Evolutionary conservation across 2,329 filamentous ascomycete species (phyloP).

Genomic region (Calonectria naviculata): DNA sequence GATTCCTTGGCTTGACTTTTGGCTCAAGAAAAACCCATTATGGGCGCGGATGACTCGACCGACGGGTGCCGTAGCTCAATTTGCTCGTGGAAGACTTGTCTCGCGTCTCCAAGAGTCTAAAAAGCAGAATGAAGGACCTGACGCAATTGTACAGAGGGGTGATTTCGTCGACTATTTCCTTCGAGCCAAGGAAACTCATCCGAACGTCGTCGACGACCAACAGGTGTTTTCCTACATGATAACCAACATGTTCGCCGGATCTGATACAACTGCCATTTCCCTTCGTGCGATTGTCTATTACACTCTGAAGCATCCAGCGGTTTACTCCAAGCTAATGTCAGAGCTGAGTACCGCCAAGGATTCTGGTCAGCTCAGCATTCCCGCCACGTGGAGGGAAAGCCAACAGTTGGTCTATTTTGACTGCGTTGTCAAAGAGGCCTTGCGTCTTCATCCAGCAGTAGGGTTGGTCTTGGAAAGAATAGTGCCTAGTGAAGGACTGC

Average conservation of each 20-base stretch:
- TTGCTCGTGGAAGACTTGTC: slow-evolving; percentile 8
- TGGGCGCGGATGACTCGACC: slow-evolving; percentile 17
- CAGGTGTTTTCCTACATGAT: slow-evolving; percentile 36
- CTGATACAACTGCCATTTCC: slow-evolving; percentile 33
- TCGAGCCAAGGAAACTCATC: slow-evolving; percentile 28
- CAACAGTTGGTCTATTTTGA: slow-evolving; percentile 17
- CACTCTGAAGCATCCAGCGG: slow-evolving; percentile 12
- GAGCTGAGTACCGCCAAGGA: slow-evolving; percentile 21
- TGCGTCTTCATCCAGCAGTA: slow-evolving; percentile 17
- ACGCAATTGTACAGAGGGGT: background rate
- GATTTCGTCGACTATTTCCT: slow-evolving; percentile 33
- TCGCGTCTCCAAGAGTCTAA: background rate
- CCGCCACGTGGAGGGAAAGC: background rate
- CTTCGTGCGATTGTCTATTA: slow-evolving; percentile 32
- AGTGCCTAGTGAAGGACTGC: slow-evolving; percentile 1
- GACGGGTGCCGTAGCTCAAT: slow-evolving; percentile 12
- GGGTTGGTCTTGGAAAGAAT: slow-evolving; percentile 11
- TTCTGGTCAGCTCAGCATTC: background rate
- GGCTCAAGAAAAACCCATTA: slow-evolving; percentile 36
- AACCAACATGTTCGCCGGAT: slow-evolving; percentile 31
- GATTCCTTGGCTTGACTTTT: slow-evolving; percentile 35
- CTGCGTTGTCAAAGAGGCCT: slow-evolving; percentile 15
- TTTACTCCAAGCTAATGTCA: slow-evolving; percentile 26
- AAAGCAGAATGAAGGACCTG: slow-evolving; percentile 8
- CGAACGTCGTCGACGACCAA: slow-evolving; percentile 28